A percentile compares a stretch with the other conserved stretches of the same genome.
Evolutionary conservation across 2,329 filamentous ascomycete species (phyloP).

Genomic region (Onygenales sp.): DNA sequence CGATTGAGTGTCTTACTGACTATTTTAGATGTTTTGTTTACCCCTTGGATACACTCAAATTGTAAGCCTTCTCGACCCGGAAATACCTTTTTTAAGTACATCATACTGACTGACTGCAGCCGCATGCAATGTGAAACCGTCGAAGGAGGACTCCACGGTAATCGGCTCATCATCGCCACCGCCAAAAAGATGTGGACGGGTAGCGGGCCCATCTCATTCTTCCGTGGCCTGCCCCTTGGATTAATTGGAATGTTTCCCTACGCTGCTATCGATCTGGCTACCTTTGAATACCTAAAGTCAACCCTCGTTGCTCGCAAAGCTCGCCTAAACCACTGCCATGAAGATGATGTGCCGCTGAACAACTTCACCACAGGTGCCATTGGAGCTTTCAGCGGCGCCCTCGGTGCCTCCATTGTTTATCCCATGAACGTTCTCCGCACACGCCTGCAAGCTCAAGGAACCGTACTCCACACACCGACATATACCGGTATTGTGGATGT

Average conservation of each 20-base stretch:
- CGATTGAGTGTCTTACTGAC: neutral
- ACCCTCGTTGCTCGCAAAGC: conserved; percentile 62
- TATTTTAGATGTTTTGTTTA: conserved; percentile 74
- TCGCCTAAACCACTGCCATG: conserved; percentile 57
- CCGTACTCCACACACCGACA: conserved; percentile 76
- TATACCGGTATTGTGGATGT: conserved; percentile 91
- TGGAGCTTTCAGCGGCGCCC: conserved; percentile 81
- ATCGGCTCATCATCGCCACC: conserved; percentile 70
- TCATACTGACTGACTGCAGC: conserved; percentile 25
- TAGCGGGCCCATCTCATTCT: conserved; percentile 67
- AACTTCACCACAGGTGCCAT: conserved; percentile 81
- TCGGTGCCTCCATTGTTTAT: conserved; percentile 90
- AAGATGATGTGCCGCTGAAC: conserved; percentile 71
- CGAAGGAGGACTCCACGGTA: conserved; percentile 71
- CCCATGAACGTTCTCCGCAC: conserved; percentile 90
- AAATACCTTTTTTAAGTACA: conserved; percentile 3
- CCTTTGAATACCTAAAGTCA: conserved; percentile 85
- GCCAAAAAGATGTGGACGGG: conserved; percentile 76
- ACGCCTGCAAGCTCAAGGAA: conserved; percentile 86
- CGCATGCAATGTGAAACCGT: conserved; percentile 94
- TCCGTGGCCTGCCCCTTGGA: conserved; percentile 88
- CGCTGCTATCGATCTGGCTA: conserved; percentile 90
- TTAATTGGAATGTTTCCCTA: conserved; percentile 96
- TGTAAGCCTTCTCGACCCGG: conserved; percentile 35
- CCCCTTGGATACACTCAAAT: conserved; percentile 63